phyloP scores from a whole-genome alignment of 306 rosid genomes.

The Casuarina equisetifolia region DNA sequence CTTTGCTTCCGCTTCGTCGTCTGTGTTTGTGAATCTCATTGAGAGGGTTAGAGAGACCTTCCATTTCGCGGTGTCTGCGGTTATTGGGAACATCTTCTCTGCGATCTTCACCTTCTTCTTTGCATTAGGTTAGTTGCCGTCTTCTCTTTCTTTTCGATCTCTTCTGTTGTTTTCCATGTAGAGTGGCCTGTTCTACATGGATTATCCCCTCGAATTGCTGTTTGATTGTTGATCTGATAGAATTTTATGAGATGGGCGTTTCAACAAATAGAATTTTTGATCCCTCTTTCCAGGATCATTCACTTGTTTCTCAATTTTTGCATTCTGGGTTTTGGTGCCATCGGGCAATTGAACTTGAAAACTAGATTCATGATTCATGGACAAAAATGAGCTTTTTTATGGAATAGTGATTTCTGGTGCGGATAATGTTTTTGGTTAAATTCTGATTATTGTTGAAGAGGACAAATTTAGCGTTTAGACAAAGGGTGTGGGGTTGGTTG shows the following conservation, averaged over 20 bases:
- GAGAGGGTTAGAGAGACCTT: conserved; percentile 59
- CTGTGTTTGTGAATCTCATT: conserved; percentile 54
- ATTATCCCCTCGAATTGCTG: neutral
- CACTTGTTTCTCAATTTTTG: neutral
- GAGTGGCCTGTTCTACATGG: neutral
- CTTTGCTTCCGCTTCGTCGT: conserved; percentile 41
- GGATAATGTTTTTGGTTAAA: conserved; percentile 31
- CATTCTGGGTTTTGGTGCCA: neutral
- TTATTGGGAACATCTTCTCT: conserved; percentile 82
- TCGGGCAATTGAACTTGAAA: neutral
- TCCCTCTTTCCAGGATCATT: neutral
- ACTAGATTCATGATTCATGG: conserved; percentile 6
- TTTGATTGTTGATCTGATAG: neutral
- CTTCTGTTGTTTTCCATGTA: neutral
- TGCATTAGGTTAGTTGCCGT: conserved; percentile 68
- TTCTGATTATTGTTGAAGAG: conserved; percentile 12
- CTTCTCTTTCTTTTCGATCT: neutral
- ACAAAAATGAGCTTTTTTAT: conserved; percentile 14
- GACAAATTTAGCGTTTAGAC: conserved; percentile 2
- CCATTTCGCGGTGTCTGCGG: conserved; percentile 66
- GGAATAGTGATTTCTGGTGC: conserved; percentile 24
- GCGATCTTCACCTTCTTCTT: conserved; percentile 98
- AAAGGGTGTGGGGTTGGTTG: conserved; percentile 5
- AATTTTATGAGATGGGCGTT: neutral
- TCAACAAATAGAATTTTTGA: neutral